Evolutionary conservation across 2,329 filamentous ascomycete genomes (phyloP).

Genomic region (Westerdykella sp.): DNA sequence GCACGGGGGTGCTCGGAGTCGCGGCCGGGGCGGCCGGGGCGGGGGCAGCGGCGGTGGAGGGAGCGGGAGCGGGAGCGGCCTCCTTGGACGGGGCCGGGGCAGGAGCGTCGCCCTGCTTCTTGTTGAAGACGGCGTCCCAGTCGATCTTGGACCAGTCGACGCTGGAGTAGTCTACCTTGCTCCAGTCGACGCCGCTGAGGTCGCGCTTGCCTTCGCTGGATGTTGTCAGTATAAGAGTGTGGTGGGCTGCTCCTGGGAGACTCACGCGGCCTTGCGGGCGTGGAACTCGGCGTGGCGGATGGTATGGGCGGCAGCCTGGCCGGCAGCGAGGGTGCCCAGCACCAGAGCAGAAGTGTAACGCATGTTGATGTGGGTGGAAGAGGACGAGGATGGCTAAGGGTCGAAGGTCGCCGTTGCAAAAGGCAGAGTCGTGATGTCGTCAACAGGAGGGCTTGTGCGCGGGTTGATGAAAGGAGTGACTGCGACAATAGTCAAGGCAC

Average conservation of each 20-base stretch:
- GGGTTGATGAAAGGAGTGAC: conserved; percentile 21
- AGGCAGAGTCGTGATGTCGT: conserved; percentile 1
- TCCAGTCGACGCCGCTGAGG: conserved; percentile 24
- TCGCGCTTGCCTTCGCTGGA: conserved; percentile 28
- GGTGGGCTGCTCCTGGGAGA: conserved; percentile 1
- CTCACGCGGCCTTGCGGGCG: conserved; percentile 29
- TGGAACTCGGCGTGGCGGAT: conserved; percentile 34
- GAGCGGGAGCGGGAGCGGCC: conserved; percentile 10
- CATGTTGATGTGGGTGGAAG: conserved; percentile 16
- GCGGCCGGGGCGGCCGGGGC: background rate
- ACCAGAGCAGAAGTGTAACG: conserved; percentile 33
- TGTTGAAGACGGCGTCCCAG: conserved; percentile 14
- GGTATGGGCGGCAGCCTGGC: conserved; percentile 30
- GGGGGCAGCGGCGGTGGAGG: conserved; percentile 3
- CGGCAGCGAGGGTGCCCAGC: conserved; percentile 33
- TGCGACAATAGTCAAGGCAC: conserved; percentile 17
- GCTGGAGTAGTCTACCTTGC: conserved; percentile 20
- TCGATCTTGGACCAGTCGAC: conserved; percentile 26
- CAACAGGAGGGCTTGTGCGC: background rate
- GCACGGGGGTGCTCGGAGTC: background rate
- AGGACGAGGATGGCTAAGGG: conserved; percentile 2
- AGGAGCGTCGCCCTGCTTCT: conserved; percentile 3
- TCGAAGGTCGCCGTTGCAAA: background rate
- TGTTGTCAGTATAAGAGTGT: conserved; percentile 7
- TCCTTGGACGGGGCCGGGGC: conserved; percentile 8